phyloP scores from a whole-genome alignment of 192 early-diverging fungal genomes.

The Coemansia sp. region DNA sequence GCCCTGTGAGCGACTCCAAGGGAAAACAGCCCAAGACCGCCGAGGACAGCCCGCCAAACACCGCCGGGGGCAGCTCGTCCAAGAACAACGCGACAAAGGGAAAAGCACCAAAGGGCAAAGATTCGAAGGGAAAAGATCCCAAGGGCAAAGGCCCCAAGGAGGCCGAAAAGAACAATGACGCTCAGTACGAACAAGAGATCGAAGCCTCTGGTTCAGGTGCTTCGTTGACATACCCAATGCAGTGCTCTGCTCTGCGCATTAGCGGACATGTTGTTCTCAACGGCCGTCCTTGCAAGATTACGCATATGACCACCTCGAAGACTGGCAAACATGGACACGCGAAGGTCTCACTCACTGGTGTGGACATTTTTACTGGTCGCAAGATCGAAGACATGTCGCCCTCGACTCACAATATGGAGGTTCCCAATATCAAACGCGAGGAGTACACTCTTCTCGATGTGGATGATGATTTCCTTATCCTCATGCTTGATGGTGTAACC shows the following conservation, averaged over 20 bases:
- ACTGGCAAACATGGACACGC: constrained; percentile 99
- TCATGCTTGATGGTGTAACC: constrained; percentile 79
- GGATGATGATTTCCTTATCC: constrained; percentile 68
- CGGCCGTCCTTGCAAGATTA: constrained; percentile 99
- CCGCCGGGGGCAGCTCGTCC: background rate
- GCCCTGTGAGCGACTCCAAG: background rate
- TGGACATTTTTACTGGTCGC: constrained; percentile 98
- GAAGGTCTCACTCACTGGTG: constrained; percentile 94
- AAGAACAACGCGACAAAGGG: background rate
- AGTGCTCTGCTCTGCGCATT: constrained; percentile 99
- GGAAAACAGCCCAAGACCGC: background rate
- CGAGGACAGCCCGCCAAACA: background rate
- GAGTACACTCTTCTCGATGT: constrained; percentile 88
- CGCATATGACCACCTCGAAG: constrained; percentile 99
- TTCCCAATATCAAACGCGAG: constrained; percentile 86
- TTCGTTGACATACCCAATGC: constrained; percentile 94
- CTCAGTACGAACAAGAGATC: constrained; percentile 8
- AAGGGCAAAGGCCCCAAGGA: background rate
- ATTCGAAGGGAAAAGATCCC: background rate
- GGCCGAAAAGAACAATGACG: constrained; percentile 7
- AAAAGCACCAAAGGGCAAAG: background rate
- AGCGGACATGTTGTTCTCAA: constrained; percentile 98
- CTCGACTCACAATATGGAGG: constrained; percentile 99
- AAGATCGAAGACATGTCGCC: constrained; percentile 99
- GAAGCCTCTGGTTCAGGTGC: constrained; percentile 60